Conservation (phyloP, 2,329 filamentous ascomycete species). For the Colletotrichum salicis region DNA sequence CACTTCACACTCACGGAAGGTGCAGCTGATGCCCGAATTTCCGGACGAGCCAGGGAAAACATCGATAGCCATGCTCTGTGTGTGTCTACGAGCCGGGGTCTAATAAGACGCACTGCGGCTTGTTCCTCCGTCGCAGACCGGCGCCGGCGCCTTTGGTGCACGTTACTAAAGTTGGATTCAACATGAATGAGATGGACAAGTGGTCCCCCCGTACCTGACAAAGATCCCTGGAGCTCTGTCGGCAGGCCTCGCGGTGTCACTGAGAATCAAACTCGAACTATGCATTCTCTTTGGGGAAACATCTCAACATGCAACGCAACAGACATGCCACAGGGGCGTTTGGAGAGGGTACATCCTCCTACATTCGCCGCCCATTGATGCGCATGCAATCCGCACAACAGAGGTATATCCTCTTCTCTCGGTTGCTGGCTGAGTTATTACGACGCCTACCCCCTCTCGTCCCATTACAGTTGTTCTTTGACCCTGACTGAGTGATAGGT, state of each 20-base stretch:
- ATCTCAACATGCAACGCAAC: background rate
- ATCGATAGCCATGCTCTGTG: background rate
- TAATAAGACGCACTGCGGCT: background rate
- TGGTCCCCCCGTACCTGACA: background rate
- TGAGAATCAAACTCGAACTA: background rate
- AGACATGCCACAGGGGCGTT: background rate
- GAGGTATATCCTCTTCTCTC: background rate
- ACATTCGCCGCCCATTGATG: background rate
- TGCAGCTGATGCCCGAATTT: background rate
- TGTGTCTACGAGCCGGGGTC: background rate
- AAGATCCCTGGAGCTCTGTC: background rate
- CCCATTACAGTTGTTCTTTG: conserved; percentile 16
- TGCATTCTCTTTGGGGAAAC: background rate
- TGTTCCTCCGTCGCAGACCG: background rate
- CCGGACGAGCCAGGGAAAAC: background rate
- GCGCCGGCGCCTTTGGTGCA: conserved; percentile 1
- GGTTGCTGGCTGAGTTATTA: background rate
- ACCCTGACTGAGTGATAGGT: conserved; percentile 4
- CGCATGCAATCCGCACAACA: background rate
- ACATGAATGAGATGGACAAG: background rate
- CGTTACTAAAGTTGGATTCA: background rate
- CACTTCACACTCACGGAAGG: background rate
- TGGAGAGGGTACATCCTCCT: background rate
- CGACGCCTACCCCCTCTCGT: background rate
- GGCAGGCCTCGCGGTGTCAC: background rate